Evolutionary conservation across 345 rosid species (phyloP).

Genomic region (Melaleuca alternifolia): DNA sequence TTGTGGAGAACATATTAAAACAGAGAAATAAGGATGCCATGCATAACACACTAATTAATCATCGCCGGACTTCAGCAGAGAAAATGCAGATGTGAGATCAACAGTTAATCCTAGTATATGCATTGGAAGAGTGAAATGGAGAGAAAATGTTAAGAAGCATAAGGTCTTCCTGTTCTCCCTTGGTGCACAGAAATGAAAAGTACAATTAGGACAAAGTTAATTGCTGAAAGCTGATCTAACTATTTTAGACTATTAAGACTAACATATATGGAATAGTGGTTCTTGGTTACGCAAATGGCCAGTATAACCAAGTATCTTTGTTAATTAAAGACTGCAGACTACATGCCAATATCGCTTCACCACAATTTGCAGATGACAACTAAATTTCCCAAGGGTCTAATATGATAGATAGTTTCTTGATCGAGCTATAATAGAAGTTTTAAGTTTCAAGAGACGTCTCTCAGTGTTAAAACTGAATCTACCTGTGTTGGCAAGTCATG

Average conservation of each 20-base stretch:
- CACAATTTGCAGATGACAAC: not conserved
- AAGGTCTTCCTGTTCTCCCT: not conserved
- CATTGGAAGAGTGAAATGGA: not conserved
- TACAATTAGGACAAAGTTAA: not conserved
- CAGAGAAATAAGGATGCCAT: not conserved
- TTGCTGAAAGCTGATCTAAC: not conserved
- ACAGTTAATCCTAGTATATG: not conserved
- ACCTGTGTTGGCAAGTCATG: slow-evolving; percentile 90
- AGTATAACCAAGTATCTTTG: not conserved
- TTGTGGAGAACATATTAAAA: not conserved
- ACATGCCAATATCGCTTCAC: not conserved
- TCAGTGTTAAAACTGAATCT: not conserved
- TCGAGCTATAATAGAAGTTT: not conserved
- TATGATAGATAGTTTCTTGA: not conserved
- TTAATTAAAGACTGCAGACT: not conserved
- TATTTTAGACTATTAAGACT: not conserved
- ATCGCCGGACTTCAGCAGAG: not conserved
- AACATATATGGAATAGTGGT: not conserved
- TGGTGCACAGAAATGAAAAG: not conserved
- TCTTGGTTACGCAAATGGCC: not conserved
- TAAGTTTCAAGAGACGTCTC: not conserved
- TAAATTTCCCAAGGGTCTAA: not conserved
- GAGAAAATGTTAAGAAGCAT: not conserved
- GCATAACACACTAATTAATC: not conserved
- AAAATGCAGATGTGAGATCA: not conserved